Evolutionary conservation across 2,329 filamentous ascomycete species (phyloP), one percentile per base, ranked within the genome.

Genomic region (Monosporascus cannonballus): DNA sequence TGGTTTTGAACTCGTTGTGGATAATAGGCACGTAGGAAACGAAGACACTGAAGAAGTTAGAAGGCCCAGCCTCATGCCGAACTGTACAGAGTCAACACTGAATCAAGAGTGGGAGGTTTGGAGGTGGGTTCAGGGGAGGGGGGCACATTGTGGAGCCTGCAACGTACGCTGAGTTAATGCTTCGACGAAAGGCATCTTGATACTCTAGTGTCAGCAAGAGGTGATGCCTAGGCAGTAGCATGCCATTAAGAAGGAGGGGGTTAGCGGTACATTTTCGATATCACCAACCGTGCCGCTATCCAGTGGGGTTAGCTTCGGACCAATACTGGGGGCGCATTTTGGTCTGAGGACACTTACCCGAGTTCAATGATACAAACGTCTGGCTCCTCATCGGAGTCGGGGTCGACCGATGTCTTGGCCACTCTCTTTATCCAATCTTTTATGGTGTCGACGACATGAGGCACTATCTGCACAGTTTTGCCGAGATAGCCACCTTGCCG

Each of bases 371-470:
- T 94, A 71, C 93, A 97, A 54, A 96, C 88, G 73, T 97, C 93
- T 0, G 94, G 93, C 71, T 86, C 81, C 65, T 87, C 83, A 20
- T 83, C 82, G 2, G 89, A 89, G 61, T 93, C 89, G 27, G 27
- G 27, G 65, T 97, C 93, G 3, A 96, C 90, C 0, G 92, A 89
- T 42, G 94, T 85, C 65, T 79, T 84, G 34, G 93, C 86, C 14
- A 97, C 93, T 25, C 89, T 81, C 72, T 91, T 84, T 58, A 97
- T 90, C 89, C 90, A 96, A 54, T 95, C 89, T 71, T 96, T 89
- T 64, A 96, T 96, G 18, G 86, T 89, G 66, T 95, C 85, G 51
- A 91, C 96, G 61, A 97, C 80, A 71, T 97, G 93, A 2, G 93
- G 93, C 5, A 97, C 91, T 18, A 95, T 87, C 71, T 96, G 91